Base-by-base conservation (phyloP, 1,284 basidiomycete genomes). In the Pseudozyma sp. region DNA sequence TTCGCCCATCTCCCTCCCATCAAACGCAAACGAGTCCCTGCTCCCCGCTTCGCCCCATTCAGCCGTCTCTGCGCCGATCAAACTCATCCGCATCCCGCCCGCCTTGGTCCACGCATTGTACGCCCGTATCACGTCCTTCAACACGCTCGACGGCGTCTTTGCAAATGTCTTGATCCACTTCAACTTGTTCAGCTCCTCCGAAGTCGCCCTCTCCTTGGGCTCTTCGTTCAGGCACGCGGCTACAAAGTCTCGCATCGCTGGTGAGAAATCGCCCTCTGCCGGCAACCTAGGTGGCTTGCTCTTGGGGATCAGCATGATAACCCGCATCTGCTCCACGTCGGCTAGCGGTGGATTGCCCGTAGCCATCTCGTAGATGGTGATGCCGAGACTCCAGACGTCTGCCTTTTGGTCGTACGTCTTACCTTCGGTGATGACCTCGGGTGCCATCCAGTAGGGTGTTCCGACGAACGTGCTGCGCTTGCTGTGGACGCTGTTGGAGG, bases 241-340 rank as follows among this genome's bases (percentile, higher is more conserved):
- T 75, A 98, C 89, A 80, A 99, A 98, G 62, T 97, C 95, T 33
- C 92, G 88, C 88, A 98, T 90, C 56, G 92, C 91, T 75, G 90
- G 92, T 52, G 90, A 91, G 67, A 92, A 88, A 4, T 80, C 90
- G 53, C 93, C 92, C 5, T 88, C 89, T 61, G 95, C 93, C 0
- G 86, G 86, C 30, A 99, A 85, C 24, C 90, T 88, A 0, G 97
- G 94, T 5, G 94, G 92, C 77, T 93, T 92, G 44, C 90, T 89
- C 77, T 91, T 91, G 10, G 95, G 92, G 63, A 99, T 97, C 69
- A 97, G 88, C 80, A 94, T 91, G 84, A 98, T 90, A 43, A 94
- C 94, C 81, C 94, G 90, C 87, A 93, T 90, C 76, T 93, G 91
- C 78, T 92, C 91, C 19, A 79, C 71, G 33, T 80, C 78, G 7